phyloP scores from a whole-genome alignment of 2,329 filamentous ascomycete species.

The Colletotrichum sp. region DNA sequence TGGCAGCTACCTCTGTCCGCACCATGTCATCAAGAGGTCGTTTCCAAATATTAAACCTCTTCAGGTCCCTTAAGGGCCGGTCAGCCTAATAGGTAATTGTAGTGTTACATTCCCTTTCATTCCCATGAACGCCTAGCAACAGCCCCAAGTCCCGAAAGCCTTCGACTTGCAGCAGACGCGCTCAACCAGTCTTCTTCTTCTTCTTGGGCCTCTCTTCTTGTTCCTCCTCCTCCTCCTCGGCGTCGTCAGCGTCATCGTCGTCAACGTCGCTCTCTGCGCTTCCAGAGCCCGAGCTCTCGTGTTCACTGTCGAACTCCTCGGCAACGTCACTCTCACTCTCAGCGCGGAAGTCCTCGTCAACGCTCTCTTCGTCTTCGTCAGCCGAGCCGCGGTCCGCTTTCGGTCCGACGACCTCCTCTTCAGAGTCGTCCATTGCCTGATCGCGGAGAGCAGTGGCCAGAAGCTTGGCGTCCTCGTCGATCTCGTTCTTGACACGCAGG shows the following conservation, averaged over 20 bases:
- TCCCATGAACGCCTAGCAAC: constrained; percentile 1
- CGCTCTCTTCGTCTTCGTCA: constrained; percentile 93
- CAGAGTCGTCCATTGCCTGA: constrained; percentile 82
- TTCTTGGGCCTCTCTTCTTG: constrained; percentile 55
- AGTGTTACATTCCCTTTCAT: constrained; percentile 10
- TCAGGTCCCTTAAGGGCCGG: not conserved
- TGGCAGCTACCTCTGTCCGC: not conserved
- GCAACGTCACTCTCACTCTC: constrained; percentile 95
- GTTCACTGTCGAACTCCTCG: constrained; percentile 92
- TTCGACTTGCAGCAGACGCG: not conserved
- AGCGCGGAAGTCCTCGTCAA: constrained; percentile 94
- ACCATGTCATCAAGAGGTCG: not conserved
- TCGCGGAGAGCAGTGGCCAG: constrained; percentile 85
- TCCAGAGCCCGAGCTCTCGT: constrained; percentile 81
- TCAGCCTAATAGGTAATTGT: not conserved
- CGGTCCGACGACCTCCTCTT: constrained; percentile 76
- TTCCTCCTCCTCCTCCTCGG: constrained; percentile 44
- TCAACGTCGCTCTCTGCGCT: constrained; percentile 64
- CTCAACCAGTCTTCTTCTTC: constrained; percentile 47
- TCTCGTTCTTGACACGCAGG: constrained; percentile 97
- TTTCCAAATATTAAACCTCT: constrained; percentile 7
- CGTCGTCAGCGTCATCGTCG: constrained; percentile 52
- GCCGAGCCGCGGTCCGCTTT: constrained; percentile 85
- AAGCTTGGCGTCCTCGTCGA: constrained; percentile 86
- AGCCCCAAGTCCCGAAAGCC: not conserved